Conservation (phyloP, 306 rosid species). For the Trifolium repens region DNA sequence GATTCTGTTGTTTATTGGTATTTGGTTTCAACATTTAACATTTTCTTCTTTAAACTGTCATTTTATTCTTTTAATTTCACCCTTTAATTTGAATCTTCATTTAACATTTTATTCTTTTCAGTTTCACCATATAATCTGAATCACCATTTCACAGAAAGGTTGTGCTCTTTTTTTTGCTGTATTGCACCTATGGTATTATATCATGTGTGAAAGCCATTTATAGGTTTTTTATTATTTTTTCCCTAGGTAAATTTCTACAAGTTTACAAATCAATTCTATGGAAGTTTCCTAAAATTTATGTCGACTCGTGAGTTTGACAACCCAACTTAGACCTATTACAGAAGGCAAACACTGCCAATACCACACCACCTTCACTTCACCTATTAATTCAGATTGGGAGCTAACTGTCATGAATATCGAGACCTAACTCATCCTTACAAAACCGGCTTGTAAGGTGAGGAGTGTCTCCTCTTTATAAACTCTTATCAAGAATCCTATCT, state of each 20-base stretch:
- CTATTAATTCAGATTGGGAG: background rate
- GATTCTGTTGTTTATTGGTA: background rate
- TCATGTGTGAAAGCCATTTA: background rate
- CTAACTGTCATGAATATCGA: too few relatives aligned
- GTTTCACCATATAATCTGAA: background rate
- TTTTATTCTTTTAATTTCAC: background rate
- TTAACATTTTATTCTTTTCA: background rate
- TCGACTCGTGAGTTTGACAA: background rate
- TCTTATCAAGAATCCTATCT: too few relatives aligned
- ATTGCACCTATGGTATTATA: background rate
- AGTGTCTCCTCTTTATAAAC: too few relatives aligned
- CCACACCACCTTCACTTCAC: background rate
- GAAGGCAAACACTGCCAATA: background rate
- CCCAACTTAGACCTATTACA: too few relatives aligned
- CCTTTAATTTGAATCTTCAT: background rate
- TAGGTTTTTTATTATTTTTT: background rate
- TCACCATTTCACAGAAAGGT: background rate
- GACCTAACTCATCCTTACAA: too few relatives aligned
- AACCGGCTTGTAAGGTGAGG: too few relatives aligned
- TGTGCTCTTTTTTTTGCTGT: background rate
- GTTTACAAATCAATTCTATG: too few relatives aligned
- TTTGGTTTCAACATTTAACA: conserved; percentile 4
- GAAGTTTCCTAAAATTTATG: background rate
- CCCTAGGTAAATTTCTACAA: too few relatives aligned
- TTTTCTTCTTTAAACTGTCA: background rate